Percentiles rank a stretch among this genome's conserved stretches.
phyloP scores from a whole-genome alignment of 192 early-diverging fungal species.

The Coemansia interrupta region DNA sequence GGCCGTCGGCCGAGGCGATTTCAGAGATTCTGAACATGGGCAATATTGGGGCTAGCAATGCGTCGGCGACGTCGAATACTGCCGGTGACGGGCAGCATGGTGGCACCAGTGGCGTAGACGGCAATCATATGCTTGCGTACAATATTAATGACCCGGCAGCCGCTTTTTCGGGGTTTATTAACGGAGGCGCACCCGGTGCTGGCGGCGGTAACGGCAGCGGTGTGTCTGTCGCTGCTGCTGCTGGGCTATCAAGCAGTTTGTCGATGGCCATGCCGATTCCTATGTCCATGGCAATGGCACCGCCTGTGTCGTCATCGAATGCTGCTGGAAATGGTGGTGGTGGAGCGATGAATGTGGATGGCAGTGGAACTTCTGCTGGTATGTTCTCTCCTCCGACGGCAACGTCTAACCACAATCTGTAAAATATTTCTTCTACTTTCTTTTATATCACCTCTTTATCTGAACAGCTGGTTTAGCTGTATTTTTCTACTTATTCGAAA shows the following conservation, averaged over 20 bases:
- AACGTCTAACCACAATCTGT: slow-evolving; percentile 27
- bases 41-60: neutral
- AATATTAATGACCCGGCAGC: neutral
- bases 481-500: neutral
- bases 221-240: neutral
- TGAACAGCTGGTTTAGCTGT: slow-evolving; percentile 1
- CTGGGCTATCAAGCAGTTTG: slow-evolving; percentile 8
- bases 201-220: slow-evolving; percentile 1
- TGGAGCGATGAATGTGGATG: neutral
- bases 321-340: neutral
- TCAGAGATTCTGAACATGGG: slow-evolving; percentile 19
- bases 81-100: too few relatives aligned
- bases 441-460: slow-evolving; percentile 6
- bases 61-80: neutral
- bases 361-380: neutral
- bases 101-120: too few relatives aligned
- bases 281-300: slow-evolving; percentile 4
- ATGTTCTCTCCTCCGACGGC: slow-evolving; percentile 12
- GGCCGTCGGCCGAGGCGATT: slow-evolving; percentile 11
- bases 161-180: neutral
- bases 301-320: neutral
- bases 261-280: slow-evolving; percentile 4
- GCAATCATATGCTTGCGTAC: slow-evolving; percentile 2
- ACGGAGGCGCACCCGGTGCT: neutral
- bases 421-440: slow-evolving; percentile 11